Evolutionary conservation across 2,329 filamentous ascomycete genomes (phyloP).

Genomic region (Amylocarpus encephaloides): DNA sequence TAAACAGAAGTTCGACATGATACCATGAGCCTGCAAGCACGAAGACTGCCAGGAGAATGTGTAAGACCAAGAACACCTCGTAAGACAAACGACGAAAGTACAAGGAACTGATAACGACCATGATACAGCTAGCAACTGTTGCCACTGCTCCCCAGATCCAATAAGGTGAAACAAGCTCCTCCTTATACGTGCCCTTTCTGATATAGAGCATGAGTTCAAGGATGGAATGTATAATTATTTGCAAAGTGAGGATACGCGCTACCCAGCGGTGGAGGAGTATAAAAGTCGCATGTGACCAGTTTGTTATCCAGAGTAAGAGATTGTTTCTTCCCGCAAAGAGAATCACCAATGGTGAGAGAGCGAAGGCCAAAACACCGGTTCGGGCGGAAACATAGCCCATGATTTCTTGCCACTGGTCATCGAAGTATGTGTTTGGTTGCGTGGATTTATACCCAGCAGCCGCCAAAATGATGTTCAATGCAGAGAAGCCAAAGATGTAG

Average conservation of each 20-base stretch:
- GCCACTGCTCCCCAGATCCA: slow-evolving; percentile 41
- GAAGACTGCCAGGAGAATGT: slow-evolving; percentile 15
- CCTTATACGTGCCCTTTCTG: slow-evolving; percentile 24
- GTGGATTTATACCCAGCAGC: slow-evolving; percentile 29
- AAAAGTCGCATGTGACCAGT: slow-evolving; percentile 43
- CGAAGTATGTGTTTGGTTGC: slow-evolving; percentile 6
- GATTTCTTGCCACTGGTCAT: slow-evolving; percentile 33
- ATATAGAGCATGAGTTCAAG: slow-evolving; percentile 35
- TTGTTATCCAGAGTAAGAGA: slow-evolving; percentile 15
- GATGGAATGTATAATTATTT: slow-evolving; percentile 42
- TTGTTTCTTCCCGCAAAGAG: slow-evolving; percentile 19
- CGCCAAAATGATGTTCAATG: slow-evolving; percentile 42
- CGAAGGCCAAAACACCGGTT: slow-evolving; percentile 16
- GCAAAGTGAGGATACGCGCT: slow-evolving; percentile 38
- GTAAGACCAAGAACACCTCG: slow-evolving; percentile 12
- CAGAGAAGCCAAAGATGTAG: slow-evolving; percentile 40
- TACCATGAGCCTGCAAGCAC: slow-evolving; percentile 15
- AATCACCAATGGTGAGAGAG: slow-evolving; percentile 13
- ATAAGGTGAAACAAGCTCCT: slow-evolving; percentile 30
- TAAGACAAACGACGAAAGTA: slow-evolving; percentile 32
- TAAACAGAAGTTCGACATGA: slow-evolving; percentile 31
- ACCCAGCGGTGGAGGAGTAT: slow-evolving; percentile 45
- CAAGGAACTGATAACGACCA: slow-evolving; percentile 33
- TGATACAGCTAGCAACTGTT: slow-evolving; percentile 19
- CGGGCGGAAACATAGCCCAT: slow-evolving; percentile 14